Evolutionary conservation across 129 eudicot genomes (phyloP).

Genomic region (carrot (Daucus carota)): DNA sequence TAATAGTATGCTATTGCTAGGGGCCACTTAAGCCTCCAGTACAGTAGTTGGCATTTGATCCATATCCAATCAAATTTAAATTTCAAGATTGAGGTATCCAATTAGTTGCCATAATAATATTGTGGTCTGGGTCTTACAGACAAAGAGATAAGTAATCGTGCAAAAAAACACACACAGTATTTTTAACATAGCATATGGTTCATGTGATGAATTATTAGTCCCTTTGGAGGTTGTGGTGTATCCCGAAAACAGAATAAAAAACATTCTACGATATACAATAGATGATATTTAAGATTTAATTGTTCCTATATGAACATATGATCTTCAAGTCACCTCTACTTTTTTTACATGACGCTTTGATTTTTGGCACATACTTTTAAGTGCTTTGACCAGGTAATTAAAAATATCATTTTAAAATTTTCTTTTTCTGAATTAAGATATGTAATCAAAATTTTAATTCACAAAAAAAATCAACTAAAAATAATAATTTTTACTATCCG

Average conservation of each 20-base stretch:
- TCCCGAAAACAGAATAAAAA: background rate
- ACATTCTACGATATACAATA: background rate
- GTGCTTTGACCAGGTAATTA: no score
- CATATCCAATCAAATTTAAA: background rate
- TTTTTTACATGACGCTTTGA: no score
- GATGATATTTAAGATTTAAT: background rate
- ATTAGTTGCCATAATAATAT: background rate
- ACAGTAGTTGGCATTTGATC: background rate
- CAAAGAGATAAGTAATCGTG: background rate
- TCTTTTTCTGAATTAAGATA: no score
- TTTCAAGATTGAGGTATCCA: background rate
- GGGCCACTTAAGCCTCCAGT: background rate
- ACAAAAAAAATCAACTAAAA: no score
- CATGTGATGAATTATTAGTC: background rate
- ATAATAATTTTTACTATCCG: no score
- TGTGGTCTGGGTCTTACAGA: background rate
- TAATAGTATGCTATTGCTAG: background rate
- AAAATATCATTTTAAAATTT: no score
- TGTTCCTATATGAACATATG: background rate
- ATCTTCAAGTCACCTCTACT: background rate
- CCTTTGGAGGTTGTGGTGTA: background rate
- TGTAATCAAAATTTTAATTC: no score
- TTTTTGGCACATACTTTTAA: no score
- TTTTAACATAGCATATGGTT: background rate
- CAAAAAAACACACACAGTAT: background rate